These are phyloP conservation scores for Cerrena zonata DNA, from an alignment of 1,284 basidiomycete genomes.

Conservation along the genomic window DNA sequence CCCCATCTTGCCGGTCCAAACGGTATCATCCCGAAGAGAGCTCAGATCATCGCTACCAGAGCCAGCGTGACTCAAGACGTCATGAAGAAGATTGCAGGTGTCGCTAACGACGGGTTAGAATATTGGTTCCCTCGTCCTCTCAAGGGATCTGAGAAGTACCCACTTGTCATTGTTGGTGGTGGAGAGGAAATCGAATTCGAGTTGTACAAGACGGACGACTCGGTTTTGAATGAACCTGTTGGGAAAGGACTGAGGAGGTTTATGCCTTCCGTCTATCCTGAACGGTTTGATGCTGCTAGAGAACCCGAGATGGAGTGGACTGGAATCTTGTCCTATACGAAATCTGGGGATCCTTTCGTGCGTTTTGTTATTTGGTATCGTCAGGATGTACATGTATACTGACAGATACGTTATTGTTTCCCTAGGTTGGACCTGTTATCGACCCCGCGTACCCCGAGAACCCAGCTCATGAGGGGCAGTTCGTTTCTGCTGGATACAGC, in stretches of 20 bases:
- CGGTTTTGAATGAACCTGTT: slow-evolving; percentile 42
- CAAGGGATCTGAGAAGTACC: slow-evolving; percentile 22
- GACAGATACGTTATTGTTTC: no score
- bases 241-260: slow-evolving; percentile 49
- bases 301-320: slow-evolving; percentile 76
- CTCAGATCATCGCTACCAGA: slow-evolving; percentile 64
- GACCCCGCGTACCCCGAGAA: slow-evolving; percentile 19
- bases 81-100: slow-evolving; percentile 24
- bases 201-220: slow-evolving; percentile 57
- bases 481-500: slow-evolving; percentile 69
- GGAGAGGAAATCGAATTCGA: slow-evolving; percentile 55
- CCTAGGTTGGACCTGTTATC: slow-evolving; percentile 62
- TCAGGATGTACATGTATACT: no score
- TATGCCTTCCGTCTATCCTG: slow-evolving; percentile 56
- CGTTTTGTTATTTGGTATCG: no score
- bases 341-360: slow-evolving; percentile 63
- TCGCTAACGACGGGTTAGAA: slow-evolving; percentile 49
- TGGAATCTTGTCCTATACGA: slow-evolving; percentile 78
- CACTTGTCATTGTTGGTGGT: slow-evolving; percentile 75
- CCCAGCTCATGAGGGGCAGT: slow-evolving; percentile 49
- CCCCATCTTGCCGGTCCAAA: slow-evolving; percentile 49
- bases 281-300: slow-evolving; percentile 38
- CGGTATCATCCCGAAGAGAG: slow-evolving; percentile 68
- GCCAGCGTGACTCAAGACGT: slow-evolving; percentile 36
- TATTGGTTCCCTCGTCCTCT: slow-evolving; percentile 77